These are phyloP conservation scores for Neurospora sublineolata DNA, from an alignment of 495 filamentous ascomycete species.

Conservation along the genomic window DNA sequence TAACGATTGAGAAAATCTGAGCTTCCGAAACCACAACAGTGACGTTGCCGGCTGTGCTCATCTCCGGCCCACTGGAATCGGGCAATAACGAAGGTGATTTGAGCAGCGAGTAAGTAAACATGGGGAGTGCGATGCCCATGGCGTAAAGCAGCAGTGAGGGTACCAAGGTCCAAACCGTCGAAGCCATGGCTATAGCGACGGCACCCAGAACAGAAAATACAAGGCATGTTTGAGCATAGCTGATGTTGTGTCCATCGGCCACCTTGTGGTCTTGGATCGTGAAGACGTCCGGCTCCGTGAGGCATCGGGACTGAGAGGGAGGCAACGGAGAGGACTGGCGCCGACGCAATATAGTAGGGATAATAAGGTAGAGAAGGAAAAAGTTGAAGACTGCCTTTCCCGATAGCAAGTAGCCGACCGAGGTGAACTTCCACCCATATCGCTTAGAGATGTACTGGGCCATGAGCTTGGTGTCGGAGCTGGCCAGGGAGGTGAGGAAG, in stretches of 20 bases:
- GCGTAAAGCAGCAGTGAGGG: conserved; percentile 31
- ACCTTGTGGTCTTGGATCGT: conserved; percentile 1
- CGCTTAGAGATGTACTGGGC: conserved; percentile 35
- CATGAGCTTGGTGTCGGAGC: conserved; percentile 35
- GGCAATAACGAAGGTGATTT: conserved; percentile 24
- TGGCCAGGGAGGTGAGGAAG: conserved; percentile 33
- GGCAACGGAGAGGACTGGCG: not conserved
- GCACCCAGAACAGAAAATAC: conserved; percentile 30
- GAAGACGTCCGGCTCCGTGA: not conserved
- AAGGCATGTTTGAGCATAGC: conserved; percentile 24
- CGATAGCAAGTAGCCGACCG: conserved; percentile 33
- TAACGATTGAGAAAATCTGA: conserved; percentile 34
- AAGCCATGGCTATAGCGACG: conserved; percentile 22
- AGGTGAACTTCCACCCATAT: conserved; percentile 28
- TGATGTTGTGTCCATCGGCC: conserved; percentile 18
- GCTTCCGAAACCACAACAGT: conserved; percentile 13
- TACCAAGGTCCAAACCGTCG: conserved; percentile 23
- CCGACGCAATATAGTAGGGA: conserved; percentile 22
- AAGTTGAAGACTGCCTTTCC: conserved; percentile 35
- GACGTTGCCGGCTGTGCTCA: conserved; percentile 1
- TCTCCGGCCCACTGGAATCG: not conserved
- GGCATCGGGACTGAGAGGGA: not conserved
- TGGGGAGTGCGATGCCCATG: conserved; percentile 31
- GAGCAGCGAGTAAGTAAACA: conserved; percentile 33
- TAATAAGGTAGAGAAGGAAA: conserved; percentile 22